These are phyloP conservation scores for Fusarium palustre DNA, from an alignment of 2,329 filamentous ascomycete species.

Conservation along the genomic window DNA sequence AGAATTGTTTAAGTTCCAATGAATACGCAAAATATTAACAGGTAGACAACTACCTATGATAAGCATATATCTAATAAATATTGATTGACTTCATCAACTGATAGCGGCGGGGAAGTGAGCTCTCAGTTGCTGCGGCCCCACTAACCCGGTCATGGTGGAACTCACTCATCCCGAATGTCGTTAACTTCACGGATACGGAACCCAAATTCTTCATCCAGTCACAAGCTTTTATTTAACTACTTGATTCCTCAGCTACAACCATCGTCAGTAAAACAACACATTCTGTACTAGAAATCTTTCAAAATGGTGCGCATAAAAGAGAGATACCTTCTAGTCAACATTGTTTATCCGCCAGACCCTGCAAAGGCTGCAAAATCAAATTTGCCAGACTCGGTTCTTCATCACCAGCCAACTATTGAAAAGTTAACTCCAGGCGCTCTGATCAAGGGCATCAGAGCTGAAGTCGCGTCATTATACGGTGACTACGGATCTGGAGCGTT, in stretches of 20 bases:
- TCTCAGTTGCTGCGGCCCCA: conserved; percentile 37
- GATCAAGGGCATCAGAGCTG: conserved; percentile 74
- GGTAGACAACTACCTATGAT: not conserved
- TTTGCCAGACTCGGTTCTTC: conserved; percentile 72
- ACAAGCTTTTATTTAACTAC: conserved; percentile 14
- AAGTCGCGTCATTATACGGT: conserved; percentile 81
- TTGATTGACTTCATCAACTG: conserved; percentile 17
- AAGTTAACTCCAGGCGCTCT: conserved; percentile 75
- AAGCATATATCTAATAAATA: conserved; percentile 16
- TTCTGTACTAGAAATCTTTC: not conserved
- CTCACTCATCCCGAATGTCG: conserved; percentile 26
- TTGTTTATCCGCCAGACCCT: conserved; percentile 80
- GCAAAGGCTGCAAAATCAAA: conserved; percentile 50
- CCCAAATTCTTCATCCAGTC: conserved; percentile 21
- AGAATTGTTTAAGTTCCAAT: not conserved
- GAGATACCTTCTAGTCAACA: conserved; percentile 93
- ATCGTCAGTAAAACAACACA: not conserved
- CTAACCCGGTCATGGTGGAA: conserved; percentile 40
- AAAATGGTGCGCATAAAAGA: conserved; percentile 95
- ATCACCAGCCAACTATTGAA: conserved; percentile 83
- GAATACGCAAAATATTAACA: not conserved
- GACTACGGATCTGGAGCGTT: conserved; percentile 87
- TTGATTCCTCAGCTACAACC: conserved; percentile 6
- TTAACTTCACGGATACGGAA: conserved; percentile 28
- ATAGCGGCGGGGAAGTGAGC: conserved; percentile 35